Base-by-base conservation (phyloP, 73 alveolate genomes). In the Durusdinium trenchii region DNA sequence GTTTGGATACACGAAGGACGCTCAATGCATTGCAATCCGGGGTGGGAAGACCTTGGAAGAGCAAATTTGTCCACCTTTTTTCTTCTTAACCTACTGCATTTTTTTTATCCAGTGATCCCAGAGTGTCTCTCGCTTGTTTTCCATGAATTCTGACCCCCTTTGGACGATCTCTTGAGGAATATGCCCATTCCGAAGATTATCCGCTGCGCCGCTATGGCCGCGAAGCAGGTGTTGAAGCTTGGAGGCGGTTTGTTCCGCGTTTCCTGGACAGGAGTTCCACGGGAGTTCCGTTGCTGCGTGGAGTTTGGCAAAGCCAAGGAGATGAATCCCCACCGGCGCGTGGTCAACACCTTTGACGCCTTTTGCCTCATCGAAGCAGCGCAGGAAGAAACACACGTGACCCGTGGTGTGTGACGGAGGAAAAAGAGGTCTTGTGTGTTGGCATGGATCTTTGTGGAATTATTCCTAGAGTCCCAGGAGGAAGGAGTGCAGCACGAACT, bases 321-420 rank as follows among this genome's bases (percentile, higher is more conserved):
- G 46, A 47, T 91, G 85, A 94, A 94, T 51, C 99, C 99, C 84
- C 50, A 94, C 32, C 99, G 99, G n/a, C 99, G 99, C 23, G 99
- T 94, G 64, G 94, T 94, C 67, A 94, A 94, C 99, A 94, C 99
- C 84, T 78, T 94, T 36, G 99, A 78, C 45, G 93, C 99, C 46
- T 81, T 73, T 42, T 94, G 99, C 93, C 82, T 94, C 51, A 73
- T 94, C 94, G 82, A 94, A 16, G 91, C 82, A 20, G 99, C 99
- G 16, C 94, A 94, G 99, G 99, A 42, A 48, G 36, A 12, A 42
- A 16, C n/a, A 38, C n/a, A 51, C 51, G n/a, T n/a, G 85, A 36
- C 36, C 1, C 32, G 46, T 40, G 51, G 38, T 7, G 51, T 16
- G 23, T 7, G 38, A 73, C n/a, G n/a, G n/a, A 36, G 40, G 32